These are phyloP conservation scores for Picochlorum sp. DNA, from an alignment of 139 green algal genomes.

Conservation along the genomic window DNA sequence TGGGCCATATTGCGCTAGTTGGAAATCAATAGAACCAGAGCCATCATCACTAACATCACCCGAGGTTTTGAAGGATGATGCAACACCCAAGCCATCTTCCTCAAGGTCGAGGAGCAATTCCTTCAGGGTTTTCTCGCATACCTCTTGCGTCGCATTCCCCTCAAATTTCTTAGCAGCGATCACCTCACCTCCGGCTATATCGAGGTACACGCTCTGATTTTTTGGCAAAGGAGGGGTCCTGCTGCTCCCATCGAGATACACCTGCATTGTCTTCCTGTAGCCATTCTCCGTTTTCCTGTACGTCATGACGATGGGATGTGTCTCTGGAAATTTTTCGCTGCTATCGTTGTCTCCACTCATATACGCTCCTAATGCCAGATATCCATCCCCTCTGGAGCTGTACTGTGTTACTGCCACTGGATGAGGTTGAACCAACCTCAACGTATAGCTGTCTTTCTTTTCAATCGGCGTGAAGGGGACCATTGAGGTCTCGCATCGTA, in stretches of 20 bases:
- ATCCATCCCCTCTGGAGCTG: constrained; percentile 44
- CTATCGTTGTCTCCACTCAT: constrained; percentile 45
- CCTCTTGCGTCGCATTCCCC: constrained; percentile 46
- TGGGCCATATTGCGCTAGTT: constrained; percentile 47
- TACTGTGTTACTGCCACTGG: constrained; percentile 46
- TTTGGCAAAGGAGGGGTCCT: not conserved
- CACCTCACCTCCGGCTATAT: constrained; percentile 46
- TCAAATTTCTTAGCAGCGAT: constrained; percentile 46
- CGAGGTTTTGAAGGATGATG: too few relatives aligned
- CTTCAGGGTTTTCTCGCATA: constrained; percentile 19
- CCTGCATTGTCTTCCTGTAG: constrained; percentile 21
- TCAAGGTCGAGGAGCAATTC: constrained; percentile 27
- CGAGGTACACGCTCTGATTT: constrained; percentile 21
- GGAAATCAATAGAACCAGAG: constrained; percentile 22
- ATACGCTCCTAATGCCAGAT: constrained; percentile 44
- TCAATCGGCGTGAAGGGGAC: constrained; percentile 18
- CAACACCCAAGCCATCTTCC: constrained; percentile 32
- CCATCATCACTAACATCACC: too few relatives aligned
- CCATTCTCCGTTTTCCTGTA: constrained; percentile 22
- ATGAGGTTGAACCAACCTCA: constrained; percentile 23
- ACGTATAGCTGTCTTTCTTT: constrained; percentile 9
- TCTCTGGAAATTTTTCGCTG: constrained; percentile 28
- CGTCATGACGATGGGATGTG: constrained; percentile 57
- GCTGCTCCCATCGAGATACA: constrained; percentile 5
- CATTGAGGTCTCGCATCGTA: not conserved